phyloP scores from a whole-genome alignment of 2,329 filamentous ascomycete species.

The Cryphonectria japonica region DNA sequence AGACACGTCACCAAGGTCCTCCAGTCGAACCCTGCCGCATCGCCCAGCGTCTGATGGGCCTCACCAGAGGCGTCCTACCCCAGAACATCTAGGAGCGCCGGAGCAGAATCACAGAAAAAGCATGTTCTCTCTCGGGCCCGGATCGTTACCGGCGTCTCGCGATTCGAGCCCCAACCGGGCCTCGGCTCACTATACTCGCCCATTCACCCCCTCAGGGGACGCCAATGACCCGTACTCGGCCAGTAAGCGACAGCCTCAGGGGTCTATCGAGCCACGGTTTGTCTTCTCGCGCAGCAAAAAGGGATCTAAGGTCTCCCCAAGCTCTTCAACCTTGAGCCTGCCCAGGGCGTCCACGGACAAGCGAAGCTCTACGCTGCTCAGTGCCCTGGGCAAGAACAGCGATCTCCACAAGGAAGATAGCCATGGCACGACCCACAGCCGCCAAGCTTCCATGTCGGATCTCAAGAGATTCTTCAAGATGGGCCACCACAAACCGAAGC shows the following conservation, averaged over 20 bases:
- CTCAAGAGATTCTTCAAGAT: slow-evolving; percentile 96
- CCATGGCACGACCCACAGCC: slow-evolving; percentile 51
- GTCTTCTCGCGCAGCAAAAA: slow-evolving; percentile 76
- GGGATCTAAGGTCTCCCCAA: slow-evolving; percentile 59
- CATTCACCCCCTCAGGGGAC: slow-evolving; percentile 79
- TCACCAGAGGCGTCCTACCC: slow-evolving; percentile 18
- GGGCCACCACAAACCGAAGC: slow-evolving; percentile 69
- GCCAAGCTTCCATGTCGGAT: slow-evolving; percentile 87
- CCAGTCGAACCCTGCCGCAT: slow-evolving; percentile 45
- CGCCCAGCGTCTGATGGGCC: slow-evolving; percentile 45
- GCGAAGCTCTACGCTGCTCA: slow-evolving; percentile 47
- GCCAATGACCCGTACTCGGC: slow-evolving; percentile 87
- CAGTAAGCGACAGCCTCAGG: slow-evolving; percentile 73
- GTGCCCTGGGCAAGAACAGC: slow-evolving; percentile 42
- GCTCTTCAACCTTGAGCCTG: slow-evolving; percentile 54
- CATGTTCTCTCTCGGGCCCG: slow-evolving; percentile 56
- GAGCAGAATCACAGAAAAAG: slow-evolving; percentile 51
- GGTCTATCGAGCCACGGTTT: slow-evolving; percentile 76
- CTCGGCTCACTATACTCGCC: slow-evolving; percentile 66
- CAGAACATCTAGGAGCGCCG: slow-evolving; percentile 33
- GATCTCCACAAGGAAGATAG: slow-evolving; percentile 53
- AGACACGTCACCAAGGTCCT: slow-evolving; percentile 49
- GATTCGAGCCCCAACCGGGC: slow-evolving; percentile 68
- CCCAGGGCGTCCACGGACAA: slow-evolving; percentile 55
- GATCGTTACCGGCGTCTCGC: slow-evolving; percentile 61